Conservation (phyloP, 2,329 filamentous ascomycete species). For the Chaetomiaceae sp. region DNA sequence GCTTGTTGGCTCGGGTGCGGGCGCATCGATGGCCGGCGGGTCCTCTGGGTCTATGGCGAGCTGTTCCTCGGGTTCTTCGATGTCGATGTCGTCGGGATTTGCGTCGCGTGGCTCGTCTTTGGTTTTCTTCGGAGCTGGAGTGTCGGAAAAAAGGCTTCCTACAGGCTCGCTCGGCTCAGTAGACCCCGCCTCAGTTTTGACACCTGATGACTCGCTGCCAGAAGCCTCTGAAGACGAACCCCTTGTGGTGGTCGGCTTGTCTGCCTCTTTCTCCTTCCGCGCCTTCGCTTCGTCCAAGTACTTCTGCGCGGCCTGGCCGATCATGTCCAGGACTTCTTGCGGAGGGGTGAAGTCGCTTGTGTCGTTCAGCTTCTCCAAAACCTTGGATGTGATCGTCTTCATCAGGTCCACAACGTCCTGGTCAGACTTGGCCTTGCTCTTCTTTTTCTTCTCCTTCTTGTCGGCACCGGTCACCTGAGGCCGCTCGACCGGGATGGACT, state of each 20-base stretch:
- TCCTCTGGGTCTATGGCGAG: constrained; percentile 28
- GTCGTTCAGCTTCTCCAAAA: constrained; percentile 38
- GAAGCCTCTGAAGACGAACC: constrained; percentile 3
- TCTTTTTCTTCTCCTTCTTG: constrained; percentile 19
- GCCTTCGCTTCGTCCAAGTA: constrained; percentile 38
- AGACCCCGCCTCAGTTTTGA: neutral
- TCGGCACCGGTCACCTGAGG: constrained; percentile 6
- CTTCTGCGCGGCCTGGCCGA: constrained; percentile 45
- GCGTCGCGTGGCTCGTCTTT: constrained; percentile 27
- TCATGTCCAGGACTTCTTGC: constrained; percentile 43
- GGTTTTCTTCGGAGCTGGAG: constrained; percentile 11
- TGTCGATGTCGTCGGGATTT: constrained; percentile 44
- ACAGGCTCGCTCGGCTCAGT: constrained; percentile 2
- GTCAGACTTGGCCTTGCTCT: constrained; percentile 19
- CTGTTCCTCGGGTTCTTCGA: constrained; percentile 39
- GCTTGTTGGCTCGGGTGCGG: constrained; percentile 10
- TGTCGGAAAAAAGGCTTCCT: constrained; percentile 22
- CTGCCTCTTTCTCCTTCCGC: constrained; percentile 2
- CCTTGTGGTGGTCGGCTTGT: neutral
- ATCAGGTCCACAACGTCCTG: constrained; percentile 35
- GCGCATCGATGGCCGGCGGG: constrained; percentile 9
- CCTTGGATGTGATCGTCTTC: constrained; percentile 35
- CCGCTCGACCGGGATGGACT: constrained; percentile 36
- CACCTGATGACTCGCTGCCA: neutral
- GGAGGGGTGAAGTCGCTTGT: constrained; percentile 30